Evolutionary conservation across 352 stramenopile species (phyloP), one percentile per base, ranked within the genome.

Genomic region (Phytopythium aichiense): DNA sequence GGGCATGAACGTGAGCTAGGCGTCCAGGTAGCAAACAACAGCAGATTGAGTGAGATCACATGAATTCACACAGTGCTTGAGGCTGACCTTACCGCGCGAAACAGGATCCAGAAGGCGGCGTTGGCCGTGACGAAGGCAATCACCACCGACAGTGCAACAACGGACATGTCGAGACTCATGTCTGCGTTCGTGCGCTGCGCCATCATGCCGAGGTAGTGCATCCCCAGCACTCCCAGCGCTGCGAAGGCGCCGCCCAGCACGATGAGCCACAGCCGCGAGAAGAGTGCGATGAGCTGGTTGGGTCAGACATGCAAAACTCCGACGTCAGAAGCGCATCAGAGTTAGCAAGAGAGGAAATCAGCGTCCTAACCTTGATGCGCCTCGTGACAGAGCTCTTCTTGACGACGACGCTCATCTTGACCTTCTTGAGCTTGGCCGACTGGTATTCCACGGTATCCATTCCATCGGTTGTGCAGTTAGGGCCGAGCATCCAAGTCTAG

Each of bases 151-250:
- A 74, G 46, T 3, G 65, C 66, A 13, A 80, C 67, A 53, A 78
- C 46, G 0, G 72, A 61, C 15, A 78, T 68, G 11, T 51, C 31
- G 35, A 40, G 2, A 8, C 35, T 40, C 69, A 82, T 71, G 20
- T 31, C 60, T 0, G 65, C 43, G 37, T 70, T 59, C 20, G 70
- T 66, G 3, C 71, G 77, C 62, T 84, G 72, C 1, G 69, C 77
- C 49, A 74, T 57, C 77, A 86, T 86, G 23, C 74, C 77, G 13
- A 79, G 46, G 66, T 80, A 86, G 59, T 84, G 77, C 77, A 86
- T 86, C 2, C 63, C 64, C 0, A 86, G 67, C 15, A 86, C 74
- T 0, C 76, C 76, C 4, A 78, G 23, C 0, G 72, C 72, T 0
- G 76, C 68, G 7, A 75, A 76, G 22, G 73, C 38, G 18, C 67